Conservation (phyloP, 2,329 filamentous ascomycete species). For the Neonectria coccinea region DNA sequence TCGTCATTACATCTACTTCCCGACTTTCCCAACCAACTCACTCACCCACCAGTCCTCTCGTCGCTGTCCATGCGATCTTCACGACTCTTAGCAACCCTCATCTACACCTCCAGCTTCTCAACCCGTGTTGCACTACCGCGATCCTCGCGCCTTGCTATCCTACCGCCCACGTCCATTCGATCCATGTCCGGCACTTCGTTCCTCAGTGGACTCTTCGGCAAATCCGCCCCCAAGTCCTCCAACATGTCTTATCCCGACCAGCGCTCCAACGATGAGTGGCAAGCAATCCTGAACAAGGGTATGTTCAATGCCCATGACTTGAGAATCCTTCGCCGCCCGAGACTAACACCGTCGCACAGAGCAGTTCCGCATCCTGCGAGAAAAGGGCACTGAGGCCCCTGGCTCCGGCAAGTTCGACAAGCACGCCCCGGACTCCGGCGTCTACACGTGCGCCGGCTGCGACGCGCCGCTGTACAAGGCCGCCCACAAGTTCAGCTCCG, state of each 20-base stretch:
- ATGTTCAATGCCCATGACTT: conserved; percentile 33
- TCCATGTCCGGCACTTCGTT: conserved; percentile 86
- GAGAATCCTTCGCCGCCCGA: neutral
- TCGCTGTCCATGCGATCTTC: conserved; percentile 61
- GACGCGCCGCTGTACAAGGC: conserved; percentile 91
- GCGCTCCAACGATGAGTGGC: conserved; percentile 88
- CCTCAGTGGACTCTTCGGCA: conserved; percentile 78
- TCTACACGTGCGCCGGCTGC: conserved; percentile 91
- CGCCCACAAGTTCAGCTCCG: conserved; percentile 93
- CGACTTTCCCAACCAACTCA: conserved; percentile 1
- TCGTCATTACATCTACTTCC: neutral
- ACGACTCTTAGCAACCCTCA: conserved; percentile 59
- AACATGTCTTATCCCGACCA: conserved; percentile 84
- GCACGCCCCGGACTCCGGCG: conserved; percentile 79
- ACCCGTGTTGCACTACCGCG: conserved; percentile 52
- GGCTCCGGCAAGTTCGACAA: conserved; percentile 88
- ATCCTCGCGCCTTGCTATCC: conserved; percentile 38
- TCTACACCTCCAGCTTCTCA: conserved; percentile 60
- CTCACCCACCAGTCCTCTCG: neutral
- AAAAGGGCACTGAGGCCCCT: conserved; percentile 90
- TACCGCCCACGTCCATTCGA: conserved; percentile 48
- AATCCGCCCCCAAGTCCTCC: conserved; percentile 67
- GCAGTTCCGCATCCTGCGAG: conserved; percentile 92
- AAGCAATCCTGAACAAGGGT: conserved; percentile 77
- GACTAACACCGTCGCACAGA: conserved; percentile 64